Base-by-base conservation (phyloP, 2,329 filamentous ascomycete species). In the Phoma herbarum region DNA sequence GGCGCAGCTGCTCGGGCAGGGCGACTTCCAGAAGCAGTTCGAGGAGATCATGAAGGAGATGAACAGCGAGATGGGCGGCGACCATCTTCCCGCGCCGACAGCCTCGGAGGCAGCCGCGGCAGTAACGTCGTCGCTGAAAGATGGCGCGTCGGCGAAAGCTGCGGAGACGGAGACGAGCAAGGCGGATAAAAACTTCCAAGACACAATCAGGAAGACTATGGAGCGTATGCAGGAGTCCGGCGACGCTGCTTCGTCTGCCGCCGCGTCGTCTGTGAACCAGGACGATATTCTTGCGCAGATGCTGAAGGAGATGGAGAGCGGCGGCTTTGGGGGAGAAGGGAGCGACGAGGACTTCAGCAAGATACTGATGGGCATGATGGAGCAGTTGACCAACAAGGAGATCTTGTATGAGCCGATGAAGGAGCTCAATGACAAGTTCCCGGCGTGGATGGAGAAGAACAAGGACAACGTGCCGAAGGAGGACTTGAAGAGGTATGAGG, bases 381-480 rank as follows among this genome's bases (percentile, higher is more conserved):
- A 98, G 80, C 93, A 99, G 78, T 84, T 99, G 63, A 98, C 95
- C 3, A 97, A 96, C 78, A 98, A 97, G 82, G 95, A 98, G 68
- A 97, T 99, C 63, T 80, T 99, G 49, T 98, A 98, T 75, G 94
- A 99, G 80, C 95, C 95, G 2, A 97, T 99, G 93, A 97, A 97
- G 81, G 95, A 99, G 79, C 82, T 99, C 46, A 82, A 96, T 76
- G 90, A 92, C 52, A 98, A 97, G 78, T 99, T 95, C 73, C 94
- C 93, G 0, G 87, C 80, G 2, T 99, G 95, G 94, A 84, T 99
- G 75, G 85, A 86, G 69, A 89, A 91, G 79, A 94, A 97, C 76
- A 84, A 80, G 39, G 87, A 82, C 23, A 88, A 87, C 50, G 79
- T 88, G 2, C 78, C 84, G 0, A 78, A 78, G 50, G 91, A 90